Percentiles rank a stretch among this genome's conserved stretches.
Conservation (phyloP, 179 eudicot genomes). For the Silene vulgaris region DNA sequence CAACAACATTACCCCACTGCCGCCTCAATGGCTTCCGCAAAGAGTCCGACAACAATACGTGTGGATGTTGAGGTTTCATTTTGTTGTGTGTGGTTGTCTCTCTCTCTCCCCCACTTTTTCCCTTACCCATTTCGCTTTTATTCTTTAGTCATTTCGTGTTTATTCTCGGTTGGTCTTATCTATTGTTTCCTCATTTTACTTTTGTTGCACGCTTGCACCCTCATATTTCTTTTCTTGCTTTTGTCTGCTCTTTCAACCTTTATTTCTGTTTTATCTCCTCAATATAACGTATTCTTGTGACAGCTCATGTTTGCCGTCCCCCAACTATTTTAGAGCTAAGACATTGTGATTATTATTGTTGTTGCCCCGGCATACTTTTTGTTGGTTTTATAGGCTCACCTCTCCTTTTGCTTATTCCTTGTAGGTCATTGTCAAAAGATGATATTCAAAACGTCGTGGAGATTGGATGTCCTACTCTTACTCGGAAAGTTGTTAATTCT, state of each 20-base stretch:
- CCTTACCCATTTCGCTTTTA: too few species aligned
- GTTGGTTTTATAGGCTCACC: background rate
- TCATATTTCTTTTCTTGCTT: background rate
- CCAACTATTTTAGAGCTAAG: background rate
- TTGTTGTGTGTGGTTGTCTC: too few species aligned
- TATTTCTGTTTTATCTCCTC: background rate
- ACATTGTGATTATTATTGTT: background rate
- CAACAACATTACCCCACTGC: too few species aligned
- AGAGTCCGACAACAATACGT: too few species aligned
- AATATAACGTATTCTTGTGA: background rate
- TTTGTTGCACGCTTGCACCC: background rate
- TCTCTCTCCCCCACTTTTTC: too few species aligned
- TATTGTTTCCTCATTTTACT: background rate
- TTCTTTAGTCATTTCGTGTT: too few species aligned
- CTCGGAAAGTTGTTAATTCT: slow-evolving; percentile 79
- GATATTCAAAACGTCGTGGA: slow-evolving; percentile 65
- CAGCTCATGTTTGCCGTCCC: background rate
- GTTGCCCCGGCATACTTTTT: background rate
- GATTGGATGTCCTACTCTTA: slow-evolving; percentile 74
- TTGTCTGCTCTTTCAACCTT: background rate
- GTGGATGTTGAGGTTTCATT: too few species aligned
- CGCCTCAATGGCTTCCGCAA: too few species aligned
- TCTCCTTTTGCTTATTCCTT: slow-evolving; percentile 4
- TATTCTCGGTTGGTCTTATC: background rate
- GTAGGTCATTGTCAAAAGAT: slow-evolving; percentile 56